phyloP scores from a whole-genome alignment of 345 rosid genomes.

The Crucihimalaya himalaica region DNA sequence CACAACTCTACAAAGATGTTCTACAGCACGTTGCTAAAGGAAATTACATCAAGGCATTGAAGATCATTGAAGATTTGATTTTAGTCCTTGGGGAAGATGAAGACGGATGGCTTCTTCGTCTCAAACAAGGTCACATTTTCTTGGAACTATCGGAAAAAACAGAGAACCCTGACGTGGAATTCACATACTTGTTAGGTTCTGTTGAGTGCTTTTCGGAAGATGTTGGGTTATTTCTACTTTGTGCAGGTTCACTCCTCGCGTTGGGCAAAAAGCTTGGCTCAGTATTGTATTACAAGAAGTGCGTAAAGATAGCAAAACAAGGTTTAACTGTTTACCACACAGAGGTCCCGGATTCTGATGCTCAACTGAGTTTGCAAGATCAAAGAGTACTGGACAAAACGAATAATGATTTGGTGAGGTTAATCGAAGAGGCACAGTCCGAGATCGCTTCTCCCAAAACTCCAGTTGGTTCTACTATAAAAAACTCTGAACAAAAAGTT shows the following conservation, averaged over 20 bases:
- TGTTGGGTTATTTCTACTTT: not conserved
- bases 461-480: not conserved
- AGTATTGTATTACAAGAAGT: constrained; percentile 5
- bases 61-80: not conserved
- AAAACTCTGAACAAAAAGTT: not conserved
- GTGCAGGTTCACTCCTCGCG: not conserved
- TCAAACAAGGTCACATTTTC: not conserved
- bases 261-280: not conserved
- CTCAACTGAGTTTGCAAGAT: not conserved
- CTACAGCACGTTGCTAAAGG: not conserved
- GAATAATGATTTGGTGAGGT: not conserved
- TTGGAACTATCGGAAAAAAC: not conserved
- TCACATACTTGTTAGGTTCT: constrained; percentile 15
- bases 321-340: not conserved
- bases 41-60: constrained; percentile 19
- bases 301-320: not conserved
- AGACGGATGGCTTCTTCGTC: not conserved
- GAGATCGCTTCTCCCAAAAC: not conserved
- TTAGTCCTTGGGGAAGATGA: not conserved
- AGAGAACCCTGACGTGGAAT: not conserved
- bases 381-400: not conserved
- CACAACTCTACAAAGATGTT: not conserved
- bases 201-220: not conserved
- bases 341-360: not conserved
- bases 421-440: not conserved